A percentile compares a stretch with the other conserved stretches of the same genome.
Evolutionary conservation across 2,329 filamentous ascomycete species (phyloP).

Genomic region (Sarocladiaceae sp.): DNA sequence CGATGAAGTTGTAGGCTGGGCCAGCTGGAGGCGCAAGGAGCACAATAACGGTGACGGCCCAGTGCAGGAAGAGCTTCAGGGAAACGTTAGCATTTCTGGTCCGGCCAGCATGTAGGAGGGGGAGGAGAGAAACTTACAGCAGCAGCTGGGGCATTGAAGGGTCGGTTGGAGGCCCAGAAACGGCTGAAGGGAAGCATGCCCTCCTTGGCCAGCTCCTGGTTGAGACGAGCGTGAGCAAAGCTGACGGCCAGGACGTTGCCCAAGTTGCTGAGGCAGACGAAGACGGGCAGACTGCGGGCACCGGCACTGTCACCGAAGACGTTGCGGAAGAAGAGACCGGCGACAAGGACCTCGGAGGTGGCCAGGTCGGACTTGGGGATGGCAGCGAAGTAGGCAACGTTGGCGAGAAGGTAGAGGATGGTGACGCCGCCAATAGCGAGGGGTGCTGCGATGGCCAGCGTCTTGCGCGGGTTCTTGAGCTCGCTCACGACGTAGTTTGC

Average conservation of each 20-base stretch:
- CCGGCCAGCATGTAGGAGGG: background rate
- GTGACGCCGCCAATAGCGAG: constrained; percentile 53
- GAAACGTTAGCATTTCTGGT: constrained; percentile 11
- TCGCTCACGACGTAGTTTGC: constrained; percentile 57
- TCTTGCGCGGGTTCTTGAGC: constrained; percentile 47
- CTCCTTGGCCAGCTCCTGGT: constrained; percentile 64
- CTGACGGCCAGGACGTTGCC: constrained; percentile 57
- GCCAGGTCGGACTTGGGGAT: constrained; percentile 53
- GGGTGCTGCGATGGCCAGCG: constrained; percentile 49
- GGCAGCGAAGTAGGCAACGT: constrained; percentile 60
- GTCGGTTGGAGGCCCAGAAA: constrained; percentile 64
- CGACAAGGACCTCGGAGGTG: constrained; percentile 52
- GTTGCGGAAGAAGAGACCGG: constrained; percentile 54
- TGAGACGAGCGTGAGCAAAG: constrained; percentile 52
- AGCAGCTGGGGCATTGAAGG: constrained; percentile 58
- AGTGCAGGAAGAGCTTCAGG: constrained; percentile 54
- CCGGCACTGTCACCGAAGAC: constrained; percentile 53
- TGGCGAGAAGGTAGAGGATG: constrained; percentile 56
- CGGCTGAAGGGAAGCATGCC: constrained; percentile 59
- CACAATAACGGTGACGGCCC: constrained; percentile 57
- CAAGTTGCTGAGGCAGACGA: constrained; percentile 55
- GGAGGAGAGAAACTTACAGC: constrained; percentile 26
- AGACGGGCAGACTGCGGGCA: constrained; percentile 40
- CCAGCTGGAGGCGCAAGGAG: constrained; percentile 57
- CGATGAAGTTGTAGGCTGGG: constrained; percentile 62